Evolutionary conservation across 768 basidiomycete genomes (phyloP).

Genomic region (Suillus hirtellus): DNA sequence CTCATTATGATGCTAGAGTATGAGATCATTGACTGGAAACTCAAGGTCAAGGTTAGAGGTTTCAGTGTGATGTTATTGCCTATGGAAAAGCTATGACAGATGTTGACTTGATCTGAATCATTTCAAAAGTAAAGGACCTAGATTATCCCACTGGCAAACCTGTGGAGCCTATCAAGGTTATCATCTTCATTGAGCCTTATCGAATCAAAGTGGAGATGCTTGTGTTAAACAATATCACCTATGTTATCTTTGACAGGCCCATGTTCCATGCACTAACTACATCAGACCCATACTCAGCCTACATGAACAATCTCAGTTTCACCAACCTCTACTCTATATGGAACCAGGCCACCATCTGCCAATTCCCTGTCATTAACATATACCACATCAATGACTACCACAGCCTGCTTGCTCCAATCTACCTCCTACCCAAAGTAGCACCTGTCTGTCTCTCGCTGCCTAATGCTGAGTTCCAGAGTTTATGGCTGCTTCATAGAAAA

Average conservation of each 20-base stretch:
- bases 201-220: too few species aligned
- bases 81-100: constrained; percentile 98
- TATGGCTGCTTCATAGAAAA: constrained; percentile 95
- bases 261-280: too few species aligned
- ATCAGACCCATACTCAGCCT: too few species aligned
- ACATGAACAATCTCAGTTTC: too few species aligned
- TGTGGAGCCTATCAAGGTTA: constrained; percentile 91
- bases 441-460: constrained; percentile 91
- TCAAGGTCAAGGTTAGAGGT: constrained; percentile 98
- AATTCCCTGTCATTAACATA: constrained; percentile 84
- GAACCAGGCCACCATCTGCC: constrained; percentile 86
- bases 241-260: too few species aligned
- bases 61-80: constrained; percentile 98
- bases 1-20: constrained; percentile 93
- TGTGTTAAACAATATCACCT: too few species aligned
- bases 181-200: too few species aligned
- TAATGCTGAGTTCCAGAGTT: constrained; percentile 97
- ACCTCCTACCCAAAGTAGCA: constrained; percentile 87
- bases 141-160: constrained; percentile 92
- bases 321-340: too few species aligned
- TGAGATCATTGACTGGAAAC: constrained; percentile 96
- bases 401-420: constrained; percentile 86
- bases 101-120: constrained; percentile 90
- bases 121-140: constrained; percentile 93
- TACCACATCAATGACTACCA: constrained; percentile 97